phyloP scores from a whole-genome alignment of 495 filamentous ascomycete genomes.

The Penicillium pancosmium region DNA sequence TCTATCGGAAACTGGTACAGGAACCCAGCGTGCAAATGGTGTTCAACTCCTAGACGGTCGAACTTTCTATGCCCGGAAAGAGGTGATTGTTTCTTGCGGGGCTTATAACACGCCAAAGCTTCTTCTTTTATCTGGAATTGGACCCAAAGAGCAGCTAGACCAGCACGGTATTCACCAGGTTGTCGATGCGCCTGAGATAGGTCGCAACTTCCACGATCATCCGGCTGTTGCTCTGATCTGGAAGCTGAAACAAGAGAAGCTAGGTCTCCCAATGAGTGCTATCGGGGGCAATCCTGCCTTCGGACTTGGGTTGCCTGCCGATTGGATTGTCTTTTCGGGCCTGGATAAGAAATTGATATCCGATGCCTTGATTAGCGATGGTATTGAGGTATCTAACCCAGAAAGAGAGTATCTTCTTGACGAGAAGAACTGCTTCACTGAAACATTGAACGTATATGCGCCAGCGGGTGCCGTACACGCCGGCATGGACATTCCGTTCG shows the following conservation, averaged over 20 bases:
- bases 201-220: conserved; percentile 41
- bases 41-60: conserved; percentile 7
- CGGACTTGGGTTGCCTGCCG: conserved; percentile 30
- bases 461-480: conserved; percentile 23
- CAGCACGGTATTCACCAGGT: conserved; percentile 19
- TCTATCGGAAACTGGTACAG: background rate
- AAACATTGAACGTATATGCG: conserved; percentile 33
- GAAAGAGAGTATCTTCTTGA: conserved; percentile 20
- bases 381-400: conserved; percentile 12
- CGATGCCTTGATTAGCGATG: conserved; percentile 36
- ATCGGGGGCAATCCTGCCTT: conserved; percentile 31
- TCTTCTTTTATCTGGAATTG: conserved; percentile 45
- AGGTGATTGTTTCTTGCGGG: conserved; percentile 12
- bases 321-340: conserved; percentile 23
- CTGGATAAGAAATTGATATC: conserved; percentile 22
- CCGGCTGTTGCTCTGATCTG: conserved; percentile 33
- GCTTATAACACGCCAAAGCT: conserved; percentile 33
- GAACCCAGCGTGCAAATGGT: background rate
- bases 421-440: conserved; percentile 9
- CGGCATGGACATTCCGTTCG: conserved; percentile 28
- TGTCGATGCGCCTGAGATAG: conserved; percentile 35
- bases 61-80: conserved; percentile 1
- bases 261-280: conserved; percentile 30
- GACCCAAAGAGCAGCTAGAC: conserved; percentile 25
- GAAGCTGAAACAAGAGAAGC: conserved; percentile 40